Evolutionary conservation across 306 rosid genomes (phyloP).

Genomic region (Sesbania bispinosa): DNA sequence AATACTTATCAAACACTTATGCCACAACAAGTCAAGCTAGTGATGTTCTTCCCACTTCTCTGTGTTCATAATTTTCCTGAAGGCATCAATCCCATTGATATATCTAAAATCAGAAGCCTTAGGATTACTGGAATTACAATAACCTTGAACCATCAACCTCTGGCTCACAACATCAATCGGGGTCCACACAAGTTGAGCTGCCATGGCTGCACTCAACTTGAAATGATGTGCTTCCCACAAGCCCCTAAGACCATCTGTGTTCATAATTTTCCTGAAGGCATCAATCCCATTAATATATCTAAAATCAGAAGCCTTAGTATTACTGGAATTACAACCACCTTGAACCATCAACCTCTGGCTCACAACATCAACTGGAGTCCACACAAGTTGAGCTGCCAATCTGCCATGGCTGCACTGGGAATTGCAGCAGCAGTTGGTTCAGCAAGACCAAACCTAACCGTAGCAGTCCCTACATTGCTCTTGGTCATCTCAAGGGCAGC

Average conservation of each 20-base stretch:
- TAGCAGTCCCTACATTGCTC: conserved; percentile 63
- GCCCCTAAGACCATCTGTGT: no score
- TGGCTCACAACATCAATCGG: conserved; percentile 78
- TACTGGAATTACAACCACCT: no score
- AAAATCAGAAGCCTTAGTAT: no score
- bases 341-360: no score
- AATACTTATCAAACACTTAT: conserved; percentile 39
- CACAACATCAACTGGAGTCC: no score
- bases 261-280: no score
- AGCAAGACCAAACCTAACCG: conserved; percentile 49
- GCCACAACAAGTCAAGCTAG: conserved; percentile 31
- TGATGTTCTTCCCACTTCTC: conserved; percentile 27
- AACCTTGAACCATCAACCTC: conserved; percentile 69
- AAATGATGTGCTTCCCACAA: no score
- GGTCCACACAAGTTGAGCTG: conserved; percentile 81
- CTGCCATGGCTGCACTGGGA: conserved; percentile 64
- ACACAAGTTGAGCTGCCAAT: no score
- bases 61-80: no score
- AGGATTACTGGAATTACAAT: conserved; percentile 23
- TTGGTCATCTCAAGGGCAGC: conserved; percentile 68
- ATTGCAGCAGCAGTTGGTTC: conserved; percentile 56
- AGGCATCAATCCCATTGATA: no score
- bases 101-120: no score
- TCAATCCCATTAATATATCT: no score
- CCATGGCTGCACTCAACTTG: conserved; percentile 64